Evolutionary conservation across 1,284 basidiomycete genomes (phyloP).

Genomic region (Austroboletus niveus): DNA sequence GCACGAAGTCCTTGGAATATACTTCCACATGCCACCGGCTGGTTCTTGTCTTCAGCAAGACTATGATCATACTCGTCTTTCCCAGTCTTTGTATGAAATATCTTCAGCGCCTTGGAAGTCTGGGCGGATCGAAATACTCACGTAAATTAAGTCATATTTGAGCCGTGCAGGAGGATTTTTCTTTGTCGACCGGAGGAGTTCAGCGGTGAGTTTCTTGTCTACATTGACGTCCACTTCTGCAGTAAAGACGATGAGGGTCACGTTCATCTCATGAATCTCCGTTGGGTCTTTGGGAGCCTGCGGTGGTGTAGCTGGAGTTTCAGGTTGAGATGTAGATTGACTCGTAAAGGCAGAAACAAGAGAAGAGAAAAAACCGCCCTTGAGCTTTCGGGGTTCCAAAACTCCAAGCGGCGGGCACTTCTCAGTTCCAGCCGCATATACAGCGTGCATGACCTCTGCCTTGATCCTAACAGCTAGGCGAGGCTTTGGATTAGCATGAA

Average conservation of each 20-base stretch:
- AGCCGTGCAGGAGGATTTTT: conserved; percentile 86
- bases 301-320: conserved; percentile 39
- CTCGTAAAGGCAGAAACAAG: conserved; percentile 66
- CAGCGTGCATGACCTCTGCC: conserved; percentile 81
- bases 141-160: conserved; percentile 86
- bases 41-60: conserved; percentile 60
- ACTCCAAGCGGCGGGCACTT: conserved; percentile 43
- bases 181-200: conserved; percentile 92
- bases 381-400: conserved; percentile 38
- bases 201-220: conserved; percentile 69
- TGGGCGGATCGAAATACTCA: conserved; percentile 35
- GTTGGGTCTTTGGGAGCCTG: conserved; percentile 52
- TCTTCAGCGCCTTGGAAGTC: conserved; percentile 1
- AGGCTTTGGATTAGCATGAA: neutral
- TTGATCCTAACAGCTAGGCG: conserved; percentile 71
- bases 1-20: conserved; percentile 87
- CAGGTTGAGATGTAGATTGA: conserved; percentile 30
- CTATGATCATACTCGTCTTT: conserved; percentile 86
- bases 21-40: conserved; percentile 60
- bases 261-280: conserved; percentile 58
- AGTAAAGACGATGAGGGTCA: conserved; percentile 81
- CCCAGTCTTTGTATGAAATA: conserved; percentile 57
- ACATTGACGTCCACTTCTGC: conserved; percentile 78
- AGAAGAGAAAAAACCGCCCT: conserved; percentile 75
- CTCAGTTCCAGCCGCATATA: conserved; percentile 71